A percentile compares a stretch with the other conserved stretches of the same genome.
Conservation (phyloP, 2,329 filamentous ascomycete genomes). For the Onygenales sp. region DNA sequence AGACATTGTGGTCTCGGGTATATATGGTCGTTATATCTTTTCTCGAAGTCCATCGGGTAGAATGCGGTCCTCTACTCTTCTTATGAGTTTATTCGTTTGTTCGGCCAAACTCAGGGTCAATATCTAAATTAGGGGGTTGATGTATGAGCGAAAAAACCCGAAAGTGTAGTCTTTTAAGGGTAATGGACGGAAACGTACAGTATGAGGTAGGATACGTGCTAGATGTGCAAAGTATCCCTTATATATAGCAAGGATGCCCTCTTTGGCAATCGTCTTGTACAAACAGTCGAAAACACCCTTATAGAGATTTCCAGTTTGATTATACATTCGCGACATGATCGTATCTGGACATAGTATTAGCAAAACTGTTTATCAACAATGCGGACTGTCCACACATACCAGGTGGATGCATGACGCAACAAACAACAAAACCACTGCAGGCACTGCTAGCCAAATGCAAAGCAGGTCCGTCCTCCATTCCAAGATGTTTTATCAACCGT, state of each 20-base stretch:
- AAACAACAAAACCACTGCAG: conserved; percentile 89
- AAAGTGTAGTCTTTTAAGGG: too few species aligned
- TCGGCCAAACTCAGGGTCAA: conserved; percentile 87
- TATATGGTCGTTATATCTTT: conserved; percentile 31
- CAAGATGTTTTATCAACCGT: conserved; percentile 67
- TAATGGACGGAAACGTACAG: conserved; percentile 38
- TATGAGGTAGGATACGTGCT: conserved; percentile 88
- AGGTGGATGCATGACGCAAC: conserved; percentile 95
- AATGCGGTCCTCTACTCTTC: conserved; percentile 60
- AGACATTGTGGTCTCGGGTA: background rate
- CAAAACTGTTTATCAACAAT: background rate
- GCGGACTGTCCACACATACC: conserved; percentile 41
- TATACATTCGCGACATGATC: conserved; percentile 98
- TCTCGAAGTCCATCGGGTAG: conserved; percentile 38
- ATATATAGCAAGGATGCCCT: conserved; percentile 88
- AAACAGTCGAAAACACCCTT: conserved; percentile 86
- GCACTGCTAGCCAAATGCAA: conserved; percentile 84
- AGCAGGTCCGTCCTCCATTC: conserved; percentile 81
- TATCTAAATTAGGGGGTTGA: conserved; percentile 42
- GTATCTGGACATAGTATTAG: conserved; percentile 52
- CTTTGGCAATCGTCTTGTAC: conserved; percentile 79
- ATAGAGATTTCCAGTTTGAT: conserved; percentile 97
- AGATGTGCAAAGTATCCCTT: conserved; percentile 96
- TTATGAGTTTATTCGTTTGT: conserved; percentile 90
- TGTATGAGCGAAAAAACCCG: background rate